Base-by-base conservation (phyloP, 116 monocot species). In the Cymodocea nodosa region DNA sequence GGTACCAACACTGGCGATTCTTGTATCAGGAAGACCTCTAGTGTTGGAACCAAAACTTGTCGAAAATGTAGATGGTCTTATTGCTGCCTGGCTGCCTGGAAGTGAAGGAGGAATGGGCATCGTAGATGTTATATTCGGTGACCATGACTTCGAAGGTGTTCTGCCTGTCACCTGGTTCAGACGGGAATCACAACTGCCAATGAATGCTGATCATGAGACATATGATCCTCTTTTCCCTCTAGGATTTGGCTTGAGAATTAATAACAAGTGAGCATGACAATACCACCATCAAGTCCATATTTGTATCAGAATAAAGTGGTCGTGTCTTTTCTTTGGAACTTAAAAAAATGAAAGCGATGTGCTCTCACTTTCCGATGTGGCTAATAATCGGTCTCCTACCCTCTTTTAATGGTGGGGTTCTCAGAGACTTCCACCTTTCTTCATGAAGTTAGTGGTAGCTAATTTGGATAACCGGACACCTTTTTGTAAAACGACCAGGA, bases 31-130 rank as follows among this genome's bases (percentile, higher is more conserved):
- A 49, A 83, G 93, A 71, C 86, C 86, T 14, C 58, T 93, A 50
- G 52, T 74, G 35, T 22, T 93, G 60, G 80, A 85, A 34, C 70
- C 76, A 13, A 35, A 80, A 15, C 18, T 89, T 63, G 16, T 85
- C 69, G 78, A 88, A 3, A 69, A 75, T 22, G 67, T 84, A 10
- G 85, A 93, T 19, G 85, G 75, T 36, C 15, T 85, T 56, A 82
- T 89, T 64, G 89, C 79, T 55, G 93, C 85, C 48, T 93, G 93
- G 89, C 59, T 93, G 30, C 93, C 93, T 6, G 93, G 93, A 25
- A 93, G 64, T 49, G 89, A 89, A 49, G 87, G 82, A 62, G 65
- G 68, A 19, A 50, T 5, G 19, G 93, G 93, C 0, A 50, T 93
- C 34, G 70, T 83, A 4, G 93, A 93, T 73, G 80, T 84, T n/a